These are phyloP conservation scores for Tremella mesenterica DNA, from an alignment of 768 basidiomycete species.

Conservation along the genomic window DNA sequence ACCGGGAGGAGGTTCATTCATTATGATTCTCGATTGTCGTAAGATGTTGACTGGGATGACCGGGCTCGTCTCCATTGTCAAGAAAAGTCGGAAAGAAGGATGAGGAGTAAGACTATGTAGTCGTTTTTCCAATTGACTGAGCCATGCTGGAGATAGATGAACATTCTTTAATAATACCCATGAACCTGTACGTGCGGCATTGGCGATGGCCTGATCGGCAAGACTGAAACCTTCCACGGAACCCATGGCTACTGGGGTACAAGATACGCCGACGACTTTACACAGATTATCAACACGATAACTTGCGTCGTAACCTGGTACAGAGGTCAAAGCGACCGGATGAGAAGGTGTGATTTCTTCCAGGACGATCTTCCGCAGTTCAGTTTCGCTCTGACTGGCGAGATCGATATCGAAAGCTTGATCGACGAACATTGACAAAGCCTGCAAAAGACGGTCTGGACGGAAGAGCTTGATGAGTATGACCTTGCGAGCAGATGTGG, in stretches of 20 bases:
- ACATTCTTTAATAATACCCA: conserved; percentile 98
- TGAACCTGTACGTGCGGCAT: conserved; percentile 81
- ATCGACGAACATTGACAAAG: conserved; percentile 65
- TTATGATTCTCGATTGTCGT: conserved; percentile 87
- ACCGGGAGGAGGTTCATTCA: conserved; percentile 98
- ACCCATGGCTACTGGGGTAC: conserved; percentile 92
- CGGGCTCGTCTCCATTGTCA: conserved; percentile 95
- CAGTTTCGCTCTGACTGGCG: conserved; percentile 62
- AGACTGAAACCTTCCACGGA: conserved; percentile 94
- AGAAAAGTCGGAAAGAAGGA: conserved; percentile 87
- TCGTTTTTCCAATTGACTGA: conserved; percentile 92
- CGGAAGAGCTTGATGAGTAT: conserved; percentile 82
- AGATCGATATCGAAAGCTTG: conserved; percentile 72
- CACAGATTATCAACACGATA: conserved; percentile 53
- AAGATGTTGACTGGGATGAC: conserved; percentile 93
- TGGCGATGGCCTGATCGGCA: conserved; percentile 90
- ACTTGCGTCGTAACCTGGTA: conserved; percentile 96
- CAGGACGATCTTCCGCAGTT: conserved; percentile 65
- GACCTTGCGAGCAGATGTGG: conserved; percentile 60
- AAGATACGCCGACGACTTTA: conserved; percentile 59
- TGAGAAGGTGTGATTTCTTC: conserved; percentile 72
- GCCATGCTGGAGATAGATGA: conserved; percentile 89
- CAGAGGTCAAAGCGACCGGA: conserved; percentile 82
- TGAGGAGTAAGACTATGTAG: conserved; percentile 83
- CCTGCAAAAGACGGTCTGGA: conserved; percentile 81